Conservation (phyloP, 2,329 filamentous ascomycete genomes). For the Monosporascus sp. region DNA sequence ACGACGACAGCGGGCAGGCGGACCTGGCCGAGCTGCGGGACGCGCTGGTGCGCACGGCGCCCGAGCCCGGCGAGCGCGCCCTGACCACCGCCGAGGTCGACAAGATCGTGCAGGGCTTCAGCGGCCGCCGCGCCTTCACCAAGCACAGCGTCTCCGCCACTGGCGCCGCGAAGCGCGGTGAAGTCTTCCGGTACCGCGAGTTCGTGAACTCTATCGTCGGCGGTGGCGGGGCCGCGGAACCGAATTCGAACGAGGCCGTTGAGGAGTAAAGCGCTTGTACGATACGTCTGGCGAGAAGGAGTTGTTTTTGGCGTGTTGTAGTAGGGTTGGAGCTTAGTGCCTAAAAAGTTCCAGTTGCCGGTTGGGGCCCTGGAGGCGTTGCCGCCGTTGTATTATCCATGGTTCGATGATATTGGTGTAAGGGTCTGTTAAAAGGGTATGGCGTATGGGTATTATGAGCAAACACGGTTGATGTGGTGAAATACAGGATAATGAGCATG, state of each 20-base stretch:
- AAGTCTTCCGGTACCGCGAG: constrained; percentile 91
- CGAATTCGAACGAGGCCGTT: constrained; percentile 24
- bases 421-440: no score
- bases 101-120: constrained; percentile 81
- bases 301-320: background rate
- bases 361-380: no score
- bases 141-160: constrained; percentile 39
- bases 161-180: constrained; percentile 56
- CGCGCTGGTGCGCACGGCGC: constrained; percentile 74
- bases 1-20: constrained; percentile 90
- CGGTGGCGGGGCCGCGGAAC: constrained; percentile 31
- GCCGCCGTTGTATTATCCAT: no score
- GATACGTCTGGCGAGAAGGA: constrained; percentile 9
- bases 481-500: no score
- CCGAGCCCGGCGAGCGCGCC: constrained; percentile 62
- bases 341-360: no score
- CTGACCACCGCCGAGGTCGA: constrained; percentile 74
- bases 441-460: no score
- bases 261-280: constrained; percentile 23
- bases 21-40: constrained; percentile 78
- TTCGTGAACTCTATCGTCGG: constrained; percentile 72
- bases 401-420: no score
- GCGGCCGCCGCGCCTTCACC: constrained; percentile 75
- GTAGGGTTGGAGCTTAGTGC: constrained; percentile 2
- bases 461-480: no score